These are phyloP conservation scores for Globisporangium abappressorium DNA, from an alignment of 352 stramenopile species.

Conservation along the genomic window DNA sequence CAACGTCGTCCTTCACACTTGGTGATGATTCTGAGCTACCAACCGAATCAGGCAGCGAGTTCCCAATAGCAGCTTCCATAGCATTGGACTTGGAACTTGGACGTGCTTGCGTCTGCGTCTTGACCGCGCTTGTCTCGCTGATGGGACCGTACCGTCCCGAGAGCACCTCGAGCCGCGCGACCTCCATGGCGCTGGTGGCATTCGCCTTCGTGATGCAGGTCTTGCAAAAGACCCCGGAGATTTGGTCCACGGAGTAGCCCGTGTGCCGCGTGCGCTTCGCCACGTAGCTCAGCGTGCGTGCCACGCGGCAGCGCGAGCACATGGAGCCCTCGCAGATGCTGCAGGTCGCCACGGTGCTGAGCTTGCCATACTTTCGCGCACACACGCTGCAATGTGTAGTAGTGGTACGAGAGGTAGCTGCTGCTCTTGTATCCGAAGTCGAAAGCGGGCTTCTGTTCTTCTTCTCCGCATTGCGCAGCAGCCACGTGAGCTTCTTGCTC, in stretches of 20 bases:
- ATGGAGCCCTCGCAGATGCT: constrained; percentile 24
- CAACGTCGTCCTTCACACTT: neutral
- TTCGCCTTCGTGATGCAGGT: constrained; percentile 25
- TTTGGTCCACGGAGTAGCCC: constrained; percentile 11
- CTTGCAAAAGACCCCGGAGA: constrained; percentile 29
- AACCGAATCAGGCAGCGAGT: neutral
- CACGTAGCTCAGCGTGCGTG: constrained; percentile 26
- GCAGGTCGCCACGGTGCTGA: constrained; percentile 27
- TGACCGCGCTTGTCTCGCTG: neutral
- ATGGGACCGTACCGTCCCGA: constrained; percentile 12
- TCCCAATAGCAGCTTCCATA: neutral
- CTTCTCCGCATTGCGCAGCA: constrained; percentile 16
- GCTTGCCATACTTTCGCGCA: constrained; percentile 19
- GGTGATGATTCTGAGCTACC: neutral
- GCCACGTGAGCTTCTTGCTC: constrained; percentile 36
- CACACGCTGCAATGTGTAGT: constrained; percentile 21
- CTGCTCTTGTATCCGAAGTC: neutral
- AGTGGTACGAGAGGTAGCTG: neutral
- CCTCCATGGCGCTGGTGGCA: constrained; percentile 18
- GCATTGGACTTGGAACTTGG: neutral
- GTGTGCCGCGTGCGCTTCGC: constrained; percentile 3
- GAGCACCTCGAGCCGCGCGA: constrained; percentile 23
- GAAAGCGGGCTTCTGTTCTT: neutral
- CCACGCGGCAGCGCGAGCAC: constrained; percentile 29
- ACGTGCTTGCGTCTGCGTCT: neutral